These are phyloP conservation scores for Yamadazyma trypodendri DNA, from an alignment of 1,139 yeast species.

Conservation along the genomic window DNA sequence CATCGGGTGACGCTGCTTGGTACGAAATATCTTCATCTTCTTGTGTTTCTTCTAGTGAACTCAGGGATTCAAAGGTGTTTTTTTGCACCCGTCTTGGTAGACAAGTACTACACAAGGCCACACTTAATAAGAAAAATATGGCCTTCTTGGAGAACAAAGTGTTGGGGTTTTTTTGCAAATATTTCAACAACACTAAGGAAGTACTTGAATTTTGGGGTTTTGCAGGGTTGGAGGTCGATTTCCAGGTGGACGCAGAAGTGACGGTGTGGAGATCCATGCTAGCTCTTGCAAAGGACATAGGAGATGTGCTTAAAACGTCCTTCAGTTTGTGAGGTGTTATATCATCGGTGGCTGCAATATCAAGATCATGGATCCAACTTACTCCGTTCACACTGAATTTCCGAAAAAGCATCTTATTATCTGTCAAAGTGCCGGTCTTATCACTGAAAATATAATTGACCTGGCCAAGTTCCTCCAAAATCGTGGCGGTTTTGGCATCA, in stretches of 20 bases:
- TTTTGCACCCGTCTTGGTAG: conserved; percentile 55
- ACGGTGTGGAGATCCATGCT: conserved; percentile 27
- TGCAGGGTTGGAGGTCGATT: conserved; percentile 38
- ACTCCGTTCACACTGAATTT: conserved; percentile 84
- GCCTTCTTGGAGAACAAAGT: conserved; percentile 70
- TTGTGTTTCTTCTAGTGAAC: background rate
- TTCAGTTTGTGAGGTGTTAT: background rate
- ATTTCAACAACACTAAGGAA: conserved; percentile 59
- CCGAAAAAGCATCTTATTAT: conserved; percentile 82
- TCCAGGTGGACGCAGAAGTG: conserved; percentile 29
- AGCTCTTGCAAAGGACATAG: conserved; percentile 32
- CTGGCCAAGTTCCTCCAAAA: conserved; percentile 94
- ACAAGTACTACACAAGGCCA: conserved; percentile 90
- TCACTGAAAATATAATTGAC: conserved; percentile 93
- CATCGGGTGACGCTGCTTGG: conserved; percentile 96
- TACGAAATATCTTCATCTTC: conserved; percentile 52
- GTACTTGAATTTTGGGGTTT: conserved; percentile 25
- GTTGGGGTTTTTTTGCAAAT: conserved; percentile 70
- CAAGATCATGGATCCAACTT: conserved; percentile 84
- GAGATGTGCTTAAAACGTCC: too few species aligned
- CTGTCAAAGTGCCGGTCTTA: conserved; percentile 96
- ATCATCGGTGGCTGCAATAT: conserved; percentile 24
- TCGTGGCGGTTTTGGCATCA: conserved; percentile 92
- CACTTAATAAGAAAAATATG: conserved; percentile 71
- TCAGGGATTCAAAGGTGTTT: background rate